Percentiles rank a stretch among this genome's conserved stretches.
Conservation (phyloP, 768 basidiomycete genomes). For the Mycena kentingensis region DNA sequence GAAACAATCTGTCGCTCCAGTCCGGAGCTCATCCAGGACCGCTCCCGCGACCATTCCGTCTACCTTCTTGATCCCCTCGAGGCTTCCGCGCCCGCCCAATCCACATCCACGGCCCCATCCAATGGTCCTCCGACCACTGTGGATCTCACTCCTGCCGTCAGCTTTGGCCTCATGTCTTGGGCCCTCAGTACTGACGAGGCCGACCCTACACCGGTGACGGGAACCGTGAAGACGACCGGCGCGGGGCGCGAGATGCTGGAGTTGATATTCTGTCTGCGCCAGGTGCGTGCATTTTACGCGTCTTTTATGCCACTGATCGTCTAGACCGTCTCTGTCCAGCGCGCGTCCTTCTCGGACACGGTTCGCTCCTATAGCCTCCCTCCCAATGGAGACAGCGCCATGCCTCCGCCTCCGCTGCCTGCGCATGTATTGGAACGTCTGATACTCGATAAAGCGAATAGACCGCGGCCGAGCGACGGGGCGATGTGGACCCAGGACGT, state of each 20-base stretch:
- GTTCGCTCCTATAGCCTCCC: conserved; percentile 33
- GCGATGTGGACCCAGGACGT: too few relatives aligned
- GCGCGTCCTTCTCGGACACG: conserved; percentile 33
- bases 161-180: conserved; percentile 74
- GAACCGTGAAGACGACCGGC: conserved; percentile 56
- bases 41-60: conserved; percentile 68
- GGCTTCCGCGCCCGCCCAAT: conserved; percentile 53
- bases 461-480: too few relatives aligned
- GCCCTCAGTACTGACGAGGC: conserved; percentile 52
- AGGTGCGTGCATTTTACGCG: conserved; percentile 37
- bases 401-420: too few relatives aligned
- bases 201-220: conserved; percentile 51
- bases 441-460: too few relatives aligned
- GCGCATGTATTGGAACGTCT: too few relatives aligned
- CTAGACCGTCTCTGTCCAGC: conserved; percentile 41
- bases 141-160: conserved; percentile 61
- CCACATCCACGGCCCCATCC: conserved; percentile 37
- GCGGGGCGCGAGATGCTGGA: conserved; percentile 61
- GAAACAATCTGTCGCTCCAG: conserved; percentile 67
- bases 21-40: conserved; percentile 69
- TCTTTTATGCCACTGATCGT: neutral
- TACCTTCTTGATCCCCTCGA: conserved; percentile 83
- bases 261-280: conserved; percentile 56
- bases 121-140: conserved; percentile 24
- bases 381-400: too few relatives aligned